Percentiles rank a stretch among this genome's conserved stretches.
Evolutionary conservation across 768 basidiomycete genomes (phyloP).

Genomic region (Amanita pseudoporphyria): DNA sequence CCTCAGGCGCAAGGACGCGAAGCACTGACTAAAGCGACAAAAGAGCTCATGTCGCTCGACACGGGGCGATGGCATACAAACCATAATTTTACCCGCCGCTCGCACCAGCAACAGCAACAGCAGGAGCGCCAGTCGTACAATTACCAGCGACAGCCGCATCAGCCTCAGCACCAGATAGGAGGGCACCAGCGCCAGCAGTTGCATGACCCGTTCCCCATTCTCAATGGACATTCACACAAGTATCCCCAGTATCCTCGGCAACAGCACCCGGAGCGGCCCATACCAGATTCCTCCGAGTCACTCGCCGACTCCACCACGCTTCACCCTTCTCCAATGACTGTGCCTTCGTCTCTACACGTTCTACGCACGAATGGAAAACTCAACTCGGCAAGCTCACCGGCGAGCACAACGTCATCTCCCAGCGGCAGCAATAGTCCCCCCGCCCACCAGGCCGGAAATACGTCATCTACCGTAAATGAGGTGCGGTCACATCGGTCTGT

Average conservation of each 20-base stretch:
- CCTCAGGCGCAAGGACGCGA: conserved; percentile 41
- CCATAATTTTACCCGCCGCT: conserved; percentile 1
- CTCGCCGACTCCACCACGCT: neutral
- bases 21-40: conserved; percentile 69
- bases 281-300: neutral
- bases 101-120: conserved; percentile 14
- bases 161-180: conserved; percentile 7
- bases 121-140: conserved; percentile 8
- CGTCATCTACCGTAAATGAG: neutral
- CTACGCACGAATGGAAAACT: neutral
- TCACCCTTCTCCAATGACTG: neutral
- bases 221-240: neutral
- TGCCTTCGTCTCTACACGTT: neutral
- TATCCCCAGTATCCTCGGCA: neutral
- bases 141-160: conserved; percentile 6
- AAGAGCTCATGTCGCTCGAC: conserved; percentile 74
- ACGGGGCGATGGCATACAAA: conserved; percentile 24
- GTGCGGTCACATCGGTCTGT: neutral
- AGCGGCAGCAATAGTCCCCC: conserved; percentile 8
- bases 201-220: conserved; percentile 4
- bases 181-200: conserved; percentile 7
- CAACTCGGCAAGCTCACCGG: neutral
- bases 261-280: neutral
- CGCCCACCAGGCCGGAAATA: neutral
- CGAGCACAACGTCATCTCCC: conserved; percentile 9